Percentiles rank a stretch among this genome's conserved stretches.
Conservation (phyloP, 371 early-diverging fungal genomes). For the Lichtheimia corymbifera region DNA sequence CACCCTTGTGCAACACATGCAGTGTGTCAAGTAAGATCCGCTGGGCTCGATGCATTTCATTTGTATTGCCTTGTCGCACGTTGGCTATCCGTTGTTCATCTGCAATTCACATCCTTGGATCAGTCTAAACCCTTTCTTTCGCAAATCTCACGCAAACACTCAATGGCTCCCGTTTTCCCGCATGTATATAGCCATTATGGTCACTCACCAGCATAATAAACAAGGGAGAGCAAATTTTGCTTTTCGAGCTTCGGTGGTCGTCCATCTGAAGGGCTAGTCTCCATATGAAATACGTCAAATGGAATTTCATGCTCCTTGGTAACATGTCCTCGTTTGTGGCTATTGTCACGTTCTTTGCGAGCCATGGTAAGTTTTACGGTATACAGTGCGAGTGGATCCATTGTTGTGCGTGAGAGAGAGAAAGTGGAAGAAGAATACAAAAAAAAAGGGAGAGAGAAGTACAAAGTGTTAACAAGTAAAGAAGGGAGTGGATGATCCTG, state of each 20-base stretch:
- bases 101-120: conserved; percentile 1
- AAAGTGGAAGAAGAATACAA: conserved; percentile 9
- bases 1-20: conserved; percentile 20
- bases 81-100: conserved; percentile 28
- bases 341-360: no score
- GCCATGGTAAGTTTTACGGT: conserved; percentile 8
- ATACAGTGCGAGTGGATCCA: conserved; percentile 30
- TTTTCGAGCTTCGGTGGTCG: conserved; percentile 7
- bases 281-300: conserved; percentile 15
- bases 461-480: background rate
- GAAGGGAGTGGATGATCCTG: conserved; percentile 6
- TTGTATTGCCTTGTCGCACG: conserved; percentile 5
- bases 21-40: conserved; percentile 27
- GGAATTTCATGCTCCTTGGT: no score
- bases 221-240: conserved; percentile 24
- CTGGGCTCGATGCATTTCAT: conserved; percentile 28
- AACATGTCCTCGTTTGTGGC: no score
- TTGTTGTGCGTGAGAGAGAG: conserved; percentile 9
- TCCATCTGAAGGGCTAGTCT: conserved; percentile 13
- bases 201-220: conserved; percentile 31
- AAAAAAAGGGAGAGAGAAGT: conserved; percentile 5
- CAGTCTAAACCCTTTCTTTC: background rate
- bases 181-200: no score
- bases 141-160: background rate
- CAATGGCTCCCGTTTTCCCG: conserved; percentile 2